phyloP scores from a whole-genome alignment of 1,284 basidiomycete genomes.

The Sanghuangporus weigelae region DNA sequence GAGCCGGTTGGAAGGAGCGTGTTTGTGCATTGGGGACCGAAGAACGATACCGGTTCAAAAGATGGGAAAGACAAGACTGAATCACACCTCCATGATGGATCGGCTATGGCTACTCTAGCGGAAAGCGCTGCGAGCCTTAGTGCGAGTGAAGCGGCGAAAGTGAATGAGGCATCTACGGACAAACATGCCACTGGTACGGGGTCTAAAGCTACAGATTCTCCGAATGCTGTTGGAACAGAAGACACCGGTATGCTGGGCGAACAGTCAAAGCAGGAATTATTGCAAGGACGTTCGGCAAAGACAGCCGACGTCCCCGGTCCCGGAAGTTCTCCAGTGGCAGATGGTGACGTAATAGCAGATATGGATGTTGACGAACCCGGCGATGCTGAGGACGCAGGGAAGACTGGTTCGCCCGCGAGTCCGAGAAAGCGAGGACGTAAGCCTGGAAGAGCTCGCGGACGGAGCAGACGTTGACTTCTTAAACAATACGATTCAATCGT shows the following conservation, averaged over 20 bases:
- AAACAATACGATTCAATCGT: no score
- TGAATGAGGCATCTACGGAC: neutral
- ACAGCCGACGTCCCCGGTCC: neutral
- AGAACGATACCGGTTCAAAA: neutral
- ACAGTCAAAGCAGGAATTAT: neutral
- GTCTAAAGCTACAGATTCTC: neutral
- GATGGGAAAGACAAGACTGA: neutral
- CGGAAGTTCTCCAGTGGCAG: neutral
- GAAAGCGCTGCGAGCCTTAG: neutral
- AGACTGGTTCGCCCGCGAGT: neutral
- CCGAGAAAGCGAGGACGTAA: neutral
- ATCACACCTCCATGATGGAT: neutral
- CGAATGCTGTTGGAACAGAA: neutral
- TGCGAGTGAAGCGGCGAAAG: neutral
- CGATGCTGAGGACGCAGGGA: neutral
- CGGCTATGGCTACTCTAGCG: neutral
- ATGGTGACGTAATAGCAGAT: neutral
- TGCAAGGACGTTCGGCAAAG: neutral
- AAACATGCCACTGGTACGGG: neutral
- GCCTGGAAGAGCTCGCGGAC: neutral
- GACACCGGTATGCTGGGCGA: neutral
- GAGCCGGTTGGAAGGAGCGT: neutral
- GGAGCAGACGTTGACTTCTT: neutral
- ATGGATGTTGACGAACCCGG: neutral
- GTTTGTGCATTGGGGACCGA: neutral